Evolutionary conservation across 2,329 filamentous ascomycete species (phyloP).

Genomic region (Cordyceps fumosorosea): DNA sequence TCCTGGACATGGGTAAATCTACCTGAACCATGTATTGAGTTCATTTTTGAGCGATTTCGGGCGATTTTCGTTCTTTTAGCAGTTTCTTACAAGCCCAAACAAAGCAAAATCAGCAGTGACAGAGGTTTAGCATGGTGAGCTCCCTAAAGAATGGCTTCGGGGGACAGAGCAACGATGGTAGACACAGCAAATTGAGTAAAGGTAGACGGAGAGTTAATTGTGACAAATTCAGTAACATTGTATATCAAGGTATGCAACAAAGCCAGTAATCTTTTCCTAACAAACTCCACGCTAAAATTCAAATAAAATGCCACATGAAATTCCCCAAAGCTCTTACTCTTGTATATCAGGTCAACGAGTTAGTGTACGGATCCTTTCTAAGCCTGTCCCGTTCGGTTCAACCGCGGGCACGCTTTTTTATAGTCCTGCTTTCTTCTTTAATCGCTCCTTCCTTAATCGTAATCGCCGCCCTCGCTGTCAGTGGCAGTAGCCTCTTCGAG

Average conservation of each 20-base stretch:
- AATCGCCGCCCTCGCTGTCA: slow-evolving; percentile 39
- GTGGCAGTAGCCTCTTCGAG: slow-evolving; percentile 46
- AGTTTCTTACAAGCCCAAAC: too few relatives aligned
- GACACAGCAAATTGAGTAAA: too few relatives aligned
- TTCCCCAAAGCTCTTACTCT: not conserved
- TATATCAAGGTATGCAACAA: not conserved
- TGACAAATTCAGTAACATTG: slow-evolving; percentile 38
- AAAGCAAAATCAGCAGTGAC: too few relatives aligned
- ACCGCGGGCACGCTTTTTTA: not conserved
- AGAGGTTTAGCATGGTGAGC: too few relatives aligned
- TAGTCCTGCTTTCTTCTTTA: slow-evolving; percentile 16
- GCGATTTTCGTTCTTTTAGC: too few relatives aligned
- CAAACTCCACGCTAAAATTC: slow-evolving; percentile 8
- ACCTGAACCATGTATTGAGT: too few relatives aligned
- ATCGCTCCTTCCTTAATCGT: slow-evolving; percentile 24
- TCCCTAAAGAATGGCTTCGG: too few relatives aligned
- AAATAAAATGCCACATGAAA: not conserved
- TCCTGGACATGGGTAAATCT: too few relatives aligned
- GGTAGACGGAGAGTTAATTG: too few relatives aligned
- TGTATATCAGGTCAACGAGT: not conserved
- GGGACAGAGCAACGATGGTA: too few relatives aligned
- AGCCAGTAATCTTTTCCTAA: slow-evolving; percentile 3
- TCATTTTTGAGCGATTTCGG: too few relatives aligned
- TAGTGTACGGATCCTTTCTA: slow-evolving; percentile 2
- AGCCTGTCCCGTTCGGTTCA: not conserved